Evolutionary conservation across 805 yeast species (phyloP).

Genomic region (Clavispora vitiphila): DNA sequence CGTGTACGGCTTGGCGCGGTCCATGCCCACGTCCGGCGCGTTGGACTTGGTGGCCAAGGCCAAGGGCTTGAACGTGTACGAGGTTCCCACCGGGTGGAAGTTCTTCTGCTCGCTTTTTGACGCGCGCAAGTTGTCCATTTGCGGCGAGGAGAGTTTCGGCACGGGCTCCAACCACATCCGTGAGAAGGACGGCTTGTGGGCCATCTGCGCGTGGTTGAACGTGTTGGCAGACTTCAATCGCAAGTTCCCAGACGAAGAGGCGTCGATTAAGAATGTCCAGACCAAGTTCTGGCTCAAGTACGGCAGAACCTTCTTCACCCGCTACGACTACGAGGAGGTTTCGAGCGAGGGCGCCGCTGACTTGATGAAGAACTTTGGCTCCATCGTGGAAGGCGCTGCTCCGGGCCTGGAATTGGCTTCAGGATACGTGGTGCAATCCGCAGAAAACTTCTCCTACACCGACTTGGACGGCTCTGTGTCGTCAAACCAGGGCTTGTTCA

Average conservation of each 20-base stretch:
- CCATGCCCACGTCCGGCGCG: constrained; percentile 97
- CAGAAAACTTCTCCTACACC: constrained; percentile 87
- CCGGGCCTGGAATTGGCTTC: constrained; percentile 47
- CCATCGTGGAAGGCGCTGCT: constrained; percentile 24
- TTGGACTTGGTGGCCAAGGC: constrained; percentile 83
- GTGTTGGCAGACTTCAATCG: constrained; percentile 78
- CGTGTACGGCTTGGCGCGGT: constrained; percentile 87
- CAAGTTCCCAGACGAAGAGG: constrained; percentile 50
- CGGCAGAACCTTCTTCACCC: constrained; percentile 95
- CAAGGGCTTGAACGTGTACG: constrained; percentile 73
- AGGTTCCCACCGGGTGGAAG: constrained; percentile 99
- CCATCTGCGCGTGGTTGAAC: constrained; percentile 94
- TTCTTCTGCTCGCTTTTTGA: constrained; percentile 95
- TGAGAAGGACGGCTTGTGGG: constrained; percentile 98
- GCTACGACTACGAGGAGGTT: constrained; percentile 90
- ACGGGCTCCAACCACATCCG: constrained; percentile 97
- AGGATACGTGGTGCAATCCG: constrained; percentile 58
- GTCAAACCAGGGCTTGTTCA: constrained; percentile 78
- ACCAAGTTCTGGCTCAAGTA: constrained; percentile 82
- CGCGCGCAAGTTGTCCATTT: constrained; percentile 85
- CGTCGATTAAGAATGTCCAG: constrained; percentile 78
- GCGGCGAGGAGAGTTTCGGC: constrained; percentile 98
- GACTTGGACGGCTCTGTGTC: constrained; percentile 94
- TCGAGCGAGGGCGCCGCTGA: constrained; percentile 67
- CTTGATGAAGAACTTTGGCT: constrained; percentile 47